phyloP scores from a whole-genome alignment of 805 yeast species.

The Candida michaelii region DNA sequence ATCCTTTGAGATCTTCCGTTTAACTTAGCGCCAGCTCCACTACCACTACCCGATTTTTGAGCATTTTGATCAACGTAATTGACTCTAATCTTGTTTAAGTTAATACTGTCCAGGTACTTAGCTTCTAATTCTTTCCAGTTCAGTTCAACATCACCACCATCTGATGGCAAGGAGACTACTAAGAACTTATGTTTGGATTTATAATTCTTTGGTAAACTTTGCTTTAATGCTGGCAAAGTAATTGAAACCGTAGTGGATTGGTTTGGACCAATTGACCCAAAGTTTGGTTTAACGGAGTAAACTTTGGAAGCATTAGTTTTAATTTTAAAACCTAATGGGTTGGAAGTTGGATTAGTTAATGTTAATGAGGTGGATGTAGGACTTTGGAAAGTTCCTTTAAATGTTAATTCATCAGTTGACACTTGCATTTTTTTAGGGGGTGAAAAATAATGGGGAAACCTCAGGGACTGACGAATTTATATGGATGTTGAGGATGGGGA shows the following conservation, averaged over 20 bases:
- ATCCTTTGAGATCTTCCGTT: conserved; percentile 18
- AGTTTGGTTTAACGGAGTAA: conserved; percentile 95
- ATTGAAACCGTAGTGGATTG: conserved; percentile 69
- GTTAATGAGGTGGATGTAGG: conserved; percentile 63
- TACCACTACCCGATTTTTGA: conserved; percentile 16
- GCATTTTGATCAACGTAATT: conserved; percentile 38
- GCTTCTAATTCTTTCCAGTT: conserved; percentile 72
- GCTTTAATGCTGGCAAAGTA: conserved; percentile 77
- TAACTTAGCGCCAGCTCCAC: conserved; percentile 11
- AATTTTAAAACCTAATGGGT: conserved; percentile 84
- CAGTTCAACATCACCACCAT: conserved; percentile 62
- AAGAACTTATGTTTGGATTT: conserved; percentile 91
- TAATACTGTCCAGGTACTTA: conserved; percentile 51
- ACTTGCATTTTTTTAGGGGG: conserved; percentile 12
- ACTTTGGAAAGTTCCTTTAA: conserved; percentile 68
- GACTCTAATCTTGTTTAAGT: conserved; percentile 66
- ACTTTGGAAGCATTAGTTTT: conserved; percentile 96
- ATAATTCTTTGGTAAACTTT: conserved; percentile 69
- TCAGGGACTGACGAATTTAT: neutral
- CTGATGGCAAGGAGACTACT: conserved; percentile 80
- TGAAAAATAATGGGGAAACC: neutral
- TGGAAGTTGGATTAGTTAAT: conserved; percentile 53
- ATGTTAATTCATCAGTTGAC: conserved; percentile 11
- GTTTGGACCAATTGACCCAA: conserved; percentile 76
- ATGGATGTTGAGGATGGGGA: conserved; percentile 1